Conservation (phyloP, 331 rosid genomes). For the Prunus yedoensis region DNA sequence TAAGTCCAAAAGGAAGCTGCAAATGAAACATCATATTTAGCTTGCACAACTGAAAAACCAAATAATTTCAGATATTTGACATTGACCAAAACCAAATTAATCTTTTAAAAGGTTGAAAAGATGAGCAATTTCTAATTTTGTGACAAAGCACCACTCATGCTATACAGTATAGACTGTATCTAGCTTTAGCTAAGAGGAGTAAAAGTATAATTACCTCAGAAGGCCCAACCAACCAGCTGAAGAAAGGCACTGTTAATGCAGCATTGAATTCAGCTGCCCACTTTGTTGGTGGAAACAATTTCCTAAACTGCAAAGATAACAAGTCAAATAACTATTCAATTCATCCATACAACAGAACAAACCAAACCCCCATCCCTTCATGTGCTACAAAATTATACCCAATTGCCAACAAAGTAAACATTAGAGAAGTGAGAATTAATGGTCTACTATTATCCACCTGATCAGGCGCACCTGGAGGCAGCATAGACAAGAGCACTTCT, state of each 20-base stretch:
- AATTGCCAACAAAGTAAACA: not conserved
- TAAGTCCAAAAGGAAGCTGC: conserved; percentile 1
- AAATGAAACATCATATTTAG: too few relatives aligned
- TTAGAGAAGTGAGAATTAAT: not conserved
- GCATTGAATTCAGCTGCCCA: conserved; percentile 99
- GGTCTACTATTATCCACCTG: conserved; percentile 48
- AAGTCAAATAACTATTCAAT: not conserved
- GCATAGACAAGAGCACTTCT: conserved; percentile 85
- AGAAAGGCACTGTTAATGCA: conserved; percentile 85
- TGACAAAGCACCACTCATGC: not conserved
- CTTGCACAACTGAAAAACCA: too few relatives aligned
- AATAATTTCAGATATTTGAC: too few relatives aligned
- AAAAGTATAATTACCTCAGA: conserved; percentile 57
- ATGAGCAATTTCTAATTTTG: not conserved
- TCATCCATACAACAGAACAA: not conserved
- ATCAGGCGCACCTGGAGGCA: conserved; percentile 99
- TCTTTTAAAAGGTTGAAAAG: not conserved
- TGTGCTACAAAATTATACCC: not conserved
- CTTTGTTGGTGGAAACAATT: conserved; percentile 87
- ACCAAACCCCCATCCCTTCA: not conserved
- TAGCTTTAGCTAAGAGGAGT: not conserved
- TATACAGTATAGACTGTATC: not conserved
- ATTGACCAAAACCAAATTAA: too few relatives aligned
- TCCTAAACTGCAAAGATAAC: conserved; percentile 65
- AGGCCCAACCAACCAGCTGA: conserved; percentile 96